These are phyloP conservation scores for Rheum nobile DNA, from an alignment of 148 eudicot species.

Conservation along the genomic window DNA sequence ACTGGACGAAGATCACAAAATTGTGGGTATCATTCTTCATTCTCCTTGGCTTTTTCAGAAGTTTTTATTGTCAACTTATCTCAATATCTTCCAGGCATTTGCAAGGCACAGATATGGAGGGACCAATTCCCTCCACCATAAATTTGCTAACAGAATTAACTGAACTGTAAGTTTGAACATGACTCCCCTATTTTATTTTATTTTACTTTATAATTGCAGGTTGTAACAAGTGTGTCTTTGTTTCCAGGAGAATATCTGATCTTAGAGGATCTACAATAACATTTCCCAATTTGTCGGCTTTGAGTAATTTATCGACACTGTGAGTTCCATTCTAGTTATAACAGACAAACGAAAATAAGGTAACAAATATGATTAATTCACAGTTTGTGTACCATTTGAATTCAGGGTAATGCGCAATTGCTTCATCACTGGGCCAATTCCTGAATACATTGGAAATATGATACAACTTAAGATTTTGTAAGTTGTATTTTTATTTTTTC, in stretches of 20 bases:
- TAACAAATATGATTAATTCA: background rate
- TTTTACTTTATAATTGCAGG: background rate
- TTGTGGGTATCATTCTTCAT: conserved; percentile 38
- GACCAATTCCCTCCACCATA: conserved; percentile 63
- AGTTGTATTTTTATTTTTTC: background rate
- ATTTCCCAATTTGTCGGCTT: conserved; percentile 29
- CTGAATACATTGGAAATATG: conserved; percentile 33
- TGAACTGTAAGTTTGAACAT: conserved; percentile 39
- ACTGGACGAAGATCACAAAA: conserved; percentile 33
- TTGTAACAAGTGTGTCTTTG: background rate
- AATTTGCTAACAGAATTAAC: conserved; percentile 32
- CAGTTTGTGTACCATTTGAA: conserved; percentile 15
- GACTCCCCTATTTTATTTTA: background rate
- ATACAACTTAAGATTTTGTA: conserved; percentile 25
- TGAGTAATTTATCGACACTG: conserved; percentile 29
- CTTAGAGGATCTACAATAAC: conserved; percentile 23
- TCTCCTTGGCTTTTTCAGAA: background rate
- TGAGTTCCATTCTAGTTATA: conserved; percentile 23
- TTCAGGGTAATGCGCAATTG: conserved; percentile 69
- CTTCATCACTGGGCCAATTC: conserved; percentile 42
- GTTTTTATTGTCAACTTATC: background rate
- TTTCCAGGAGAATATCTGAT: conserved; percentile 72
- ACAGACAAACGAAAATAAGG: background rate
- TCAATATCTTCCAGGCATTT: conserved; percentile 36
- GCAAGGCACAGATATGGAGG: conserved; percentile 71